Conservation (phyloP, 1,284 basidiomycete species). For the Sporisorium exsertum region DNA sequence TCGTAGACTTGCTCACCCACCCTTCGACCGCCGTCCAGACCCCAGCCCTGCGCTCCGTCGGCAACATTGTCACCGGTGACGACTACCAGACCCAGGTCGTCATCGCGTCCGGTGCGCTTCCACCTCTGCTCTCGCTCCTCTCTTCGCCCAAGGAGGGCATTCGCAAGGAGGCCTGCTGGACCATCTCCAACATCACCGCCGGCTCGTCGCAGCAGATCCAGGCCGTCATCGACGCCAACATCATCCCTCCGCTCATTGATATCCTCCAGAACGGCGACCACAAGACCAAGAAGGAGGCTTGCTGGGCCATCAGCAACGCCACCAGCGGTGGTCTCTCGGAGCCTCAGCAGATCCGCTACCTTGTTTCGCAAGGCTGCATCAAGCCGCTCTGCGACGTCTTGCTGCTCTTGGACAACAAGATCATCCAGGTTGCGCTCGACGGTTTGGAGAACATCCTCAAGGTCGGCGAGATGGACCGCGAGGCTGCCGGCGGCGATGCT, state of each 20-base stretch:
- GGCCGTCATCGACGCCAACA: slow-evolving; percentile 78
- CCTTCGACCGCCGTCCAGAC: slow-evolving; percentile 98
- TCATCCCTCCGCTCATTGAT: slow-evolving; percentile 97
- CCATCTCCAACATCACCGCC: slow-evolving; percentile 98
- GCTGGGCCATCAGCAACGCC: slow-evolving; percentile 99
- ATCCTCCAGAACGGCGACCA: slow-evolving; percentile 98
- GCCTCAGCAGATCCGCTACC: slow-evolving; percentile 96
- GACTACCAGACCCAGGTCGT: slow-evolving; percentile 99
- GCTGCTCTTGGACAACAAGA: slow-evolving; percentile 99
- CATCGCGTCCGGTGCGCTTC: slow-evolving; percentile 93
- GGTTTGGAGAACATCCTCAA: slow-evolving; percentile 99
- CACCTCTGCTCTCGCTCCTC: slow-evolving; percentile 88
- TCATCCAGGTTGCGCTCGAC: slow-evolving; percentile 96
- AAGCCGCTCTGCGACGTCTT: slow-evolving; percentile 97
- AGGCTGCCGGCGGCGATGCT: slow-evolving; percentile 82
- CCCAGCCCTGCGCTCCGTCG: slow-evolving; percentile 94
- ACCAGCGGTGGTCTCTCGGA: slow-evolving; percentile 98
- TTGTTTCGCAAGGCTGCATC: slow-evolving; percentile 97
- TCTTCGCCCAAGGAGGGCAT: slow-evolving; percentile 97
- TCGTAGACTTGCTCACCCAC: slow-evolving; percentile 97
- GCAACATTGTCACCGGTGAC: slow-evolving; percentile 98
- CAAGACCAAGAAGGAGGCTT: slow-evolving; percentile 99
- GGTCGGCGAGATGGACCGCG: slow-evolving; percentile 96
- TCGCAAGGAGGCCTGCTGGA: slow-evolving; percentile 96
- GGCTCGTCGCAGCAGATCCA: slow-evolving; percentile 97